These are phyloP conservation scores for Cyclospora cayetanensis DNA, from an alignment of 169 alveolate genomes.

Conservation along the genomic window DNA sequence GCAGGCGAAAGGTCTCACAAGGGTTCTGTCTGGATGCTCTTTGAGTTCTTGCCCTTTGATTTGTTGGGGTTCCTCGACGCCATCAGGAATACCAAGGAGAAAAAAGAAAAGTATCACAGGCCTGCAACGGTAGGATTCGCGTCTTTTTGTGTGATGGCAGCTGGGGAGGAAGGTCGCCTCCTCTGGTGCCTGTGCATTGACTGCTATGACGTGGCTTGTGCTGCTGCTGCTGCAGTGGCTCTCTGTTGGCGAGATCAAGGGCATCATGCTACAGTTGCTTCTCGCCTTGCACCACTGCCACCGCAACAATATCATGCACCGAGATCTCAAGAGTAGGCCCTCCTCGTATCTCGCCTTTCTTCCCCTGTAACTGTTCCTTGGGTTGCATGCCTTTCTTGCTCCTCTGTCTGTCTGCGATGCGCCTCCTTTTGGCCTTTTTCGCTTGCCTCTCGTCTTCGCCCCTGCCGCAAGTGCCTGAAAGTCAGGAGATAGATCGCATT, in stretches of 20 bases:
- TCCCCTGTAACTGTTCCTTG: not conserved
- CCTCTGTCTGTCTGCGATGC: not conserved
- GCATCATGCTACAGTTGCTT: conserved; percentile 84
- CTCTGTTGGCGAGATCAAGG: conserved; percentile 84
- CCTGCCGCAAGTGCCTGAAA: not conserved
- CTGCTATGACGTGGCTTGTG: not conserved
- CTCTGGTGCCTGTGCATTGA: not conserved
- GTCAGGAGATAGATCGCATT: no score
- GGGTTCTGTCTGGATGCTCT: conserved; percentile 78
- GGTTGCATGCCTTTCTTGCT: not conserved
- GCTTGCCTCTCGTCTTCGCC: not conserved
- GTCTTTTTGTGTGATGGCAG: not conserved
- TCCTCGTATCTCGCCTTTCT: not conserved
- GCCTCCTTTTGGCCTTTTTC: not conserved
- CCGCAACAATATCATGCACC: conserved; percentile 87
- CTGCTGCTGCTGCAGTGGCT: conserved; percentile 72
- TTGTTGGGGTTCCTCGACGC: conserved; percentile 75
- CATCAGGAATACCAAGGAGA: conserved; percentile 1
- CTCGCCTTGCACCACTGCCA: conserved; percentile 90
- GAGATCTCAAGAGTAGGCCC: conserved; percentile 90
- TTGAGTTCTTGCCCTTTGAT: conserved; percentile 77
- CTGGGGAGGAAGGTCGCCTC: not conserved
- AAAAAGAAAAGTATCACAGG: conserved; percentile 13
- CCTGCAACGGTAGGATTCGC: conserved; percentile 63
- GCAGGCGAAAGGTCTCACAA: conserved; percentile 13